Evolutionary conservation across 2,329 filamentous ascomycete species (phyloP).

Genomic region (Colletotrichum tofieldiae): DNA sequence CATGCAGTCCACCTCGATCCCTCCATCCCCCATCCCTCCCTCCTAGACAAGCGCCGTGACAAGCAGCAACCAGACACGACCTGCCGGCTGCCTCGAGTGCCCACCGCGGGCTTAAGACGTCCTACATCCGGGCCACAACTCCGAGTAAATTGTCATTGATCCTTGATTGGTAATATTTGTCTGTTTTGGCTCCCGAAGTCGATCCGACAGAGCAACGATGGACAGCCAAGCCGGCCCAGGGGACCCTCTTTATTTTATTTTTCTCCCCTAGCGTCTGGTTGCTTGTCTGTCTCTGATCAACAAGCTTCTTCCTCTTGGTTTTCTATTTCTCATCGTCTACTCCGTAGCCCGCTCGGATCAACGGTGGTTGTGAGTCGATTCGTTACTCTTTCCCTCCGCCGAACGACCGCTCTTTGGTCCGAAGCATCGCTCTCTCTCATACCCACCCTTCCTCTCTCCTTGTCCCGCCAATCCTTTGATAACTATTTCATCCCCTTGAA

Average conservation of each 20-base stretch:
- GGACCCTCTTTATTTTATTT: conserved; percentile 7
- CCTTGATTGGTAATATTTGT: conserved; percentile 40
- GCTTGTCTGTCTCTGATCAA: neutral
- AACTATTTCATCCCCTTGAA: conserved; percentile 23
- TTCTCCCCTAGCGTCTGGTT: neutral
- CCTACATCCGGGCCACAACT: conserved; percentile 35
- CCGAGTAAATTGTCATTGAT: conserved; percentile 23
- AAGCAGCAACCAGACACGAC: neutral
- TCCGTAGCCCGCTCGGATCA: conserved; percentile 9
- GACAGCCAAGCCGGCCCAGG: neutral
- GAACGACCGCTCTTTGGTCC: conserved; percentile 17
- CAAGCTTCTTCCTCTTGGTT: neutral
- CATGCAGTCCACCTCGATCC: neutral
- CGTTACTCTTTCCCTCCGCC: conserved; percentile 23
- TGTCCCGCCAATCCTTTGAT: neutral
- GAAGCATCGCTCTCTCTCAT: conserved; percentile 15
- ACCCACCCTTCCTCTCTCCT: neutral
- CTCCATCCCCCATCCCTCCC: too few species aligned
- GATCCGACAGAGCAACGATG: conserved; percentile 27
- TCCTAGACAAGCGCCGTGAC: neutral
- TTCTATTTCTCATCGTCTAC: neutral
- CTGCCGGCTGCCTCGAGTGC: conserved; percentile 7
- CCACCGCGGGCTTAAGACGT: conserved; percentile 35
- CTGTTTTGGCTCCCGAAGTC: conserved; percentile 31
- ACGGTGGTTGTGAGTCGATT: conserved; percentile 13